Conservation (phyloP, 192 early-diverging fungal genomes). For the Phycomyces blakesleeanus region DNA sequence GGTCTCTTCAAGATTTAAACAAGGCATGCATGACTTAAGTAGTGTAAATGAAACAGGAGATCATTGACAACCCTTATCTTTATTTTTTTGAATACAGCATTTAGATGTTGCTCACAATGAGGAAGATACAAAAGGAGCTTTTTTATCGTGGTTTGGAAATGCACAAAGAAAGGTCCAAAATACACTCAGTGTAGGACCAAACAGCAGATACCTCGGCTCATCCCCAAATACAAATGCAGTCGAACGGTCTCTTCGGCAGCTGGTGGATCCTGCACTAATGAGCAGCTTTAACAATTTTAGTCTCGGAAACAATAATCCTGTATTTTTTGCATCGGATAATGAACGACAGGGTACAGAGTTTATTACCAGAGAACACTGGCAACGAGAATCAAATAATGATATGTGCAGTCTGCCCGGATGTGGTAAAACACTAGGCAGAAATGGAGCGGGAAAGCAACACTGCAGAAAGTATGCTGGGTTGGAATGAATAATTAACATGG, state of each 20-base stretch:
- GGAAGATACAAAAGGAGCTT: slow-evolving; percentile 47
- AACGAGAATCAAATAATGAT: slow-evolving; percentile 45
- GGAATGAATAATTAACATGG: no score
- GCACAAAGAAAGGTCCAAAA: slow-evolving; percentile 50
- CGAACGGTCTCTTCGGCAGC: slow-evolving; percentile 27
- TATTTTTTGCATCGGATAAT: slow-evolving; percentile 34
- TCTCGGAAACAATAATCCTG: slow-evolving; percentile 26
- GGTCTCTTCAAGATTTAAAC: slow-evolving; percentile 28
- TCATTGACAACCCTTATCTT: neutral
- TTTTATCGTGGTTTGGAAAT: slow-evolving; percentile 47
- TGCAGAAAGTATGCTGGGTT: slow-evolving; percentile 42
- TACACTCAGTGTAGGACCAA: slow-evolving; percentile 16
- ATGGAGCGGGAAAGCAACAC: slow-evolving; percentile 48
- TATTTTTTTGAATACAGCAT: slow-evolving; percentile 32
- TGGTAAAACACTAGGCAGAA: slow-evolving; percentile 41
- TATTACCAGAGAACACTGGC: slow-evolving; percentile 57
- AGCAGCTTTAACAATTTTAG: slow-evolving; percentile 46
- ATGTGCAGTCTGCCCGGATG: slow-evolving; percentile 44
- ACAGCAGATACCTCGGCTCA: no score
- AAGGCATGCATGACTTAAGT: neutral
- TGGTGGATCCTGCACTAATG: slow-evolving; percentile 32
- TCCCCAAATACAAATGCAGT: slow-evolving; percentile 1
- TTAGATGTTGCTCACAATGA: slow-evolving; percentile 47
- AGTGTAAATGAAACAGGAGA: neutral
- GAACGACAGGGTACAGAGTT: slow-evolving; percentile 33